A percentile compares a stretch with the other conserved stretches of the same genome.
phyloP scores from a whole-genome alignment of 1,284 basidiomycete species.

The Filobasidium uniguttulatum region DNA sequence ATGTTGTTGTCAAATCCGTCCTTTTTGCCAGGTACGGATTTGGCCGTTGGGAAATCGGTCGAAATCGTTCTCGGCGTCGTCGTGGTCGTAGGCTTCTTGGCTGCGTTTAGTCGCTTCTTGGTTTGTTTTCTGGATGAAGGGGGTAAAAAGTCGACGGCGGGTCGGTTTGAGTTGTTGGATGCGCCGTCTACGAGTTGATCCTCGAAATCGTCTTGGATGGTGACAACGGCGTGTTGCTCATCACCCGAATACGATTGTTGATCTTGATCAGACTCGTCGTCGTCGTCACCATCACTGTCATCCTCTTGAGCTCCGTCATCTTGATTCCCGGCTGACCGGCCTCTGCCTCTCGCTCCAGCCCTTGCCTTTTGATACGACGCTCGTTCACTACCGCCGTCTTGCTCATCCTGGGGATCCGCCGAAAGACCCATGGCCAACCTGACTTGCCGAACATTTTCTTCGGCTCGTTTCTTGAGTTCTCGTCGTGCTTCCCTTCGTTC shows the following conservation, averaged over 20 bases:
- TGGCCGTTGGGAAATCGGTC: no score
- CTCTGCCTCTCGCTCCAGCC: background rate
- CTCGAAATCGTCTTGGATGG: constrained; percentile 37
- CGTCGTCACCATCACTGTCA: constrained; percentile 10
- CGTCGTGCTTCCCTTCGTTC: constrained; percentile 25
- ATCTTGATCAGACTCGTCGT: constrained; percentile 12
- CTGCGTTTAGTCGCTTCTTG: constrained; percentile 15
- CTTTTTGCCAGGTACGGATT: constrained; percentile 17
- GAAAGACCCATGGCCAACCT: constrained; percentile 31
- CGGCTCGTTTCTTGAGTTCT: constrained; percentile 23
- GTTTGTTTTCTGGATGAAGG: constrained; percentile 27
- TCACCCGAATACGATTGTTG: constrained; percentile 34
- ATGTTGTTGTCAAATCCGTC: no score
- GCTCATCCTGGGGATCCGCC: constrained; percentile 12
- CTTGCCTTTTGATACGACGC: background rate
- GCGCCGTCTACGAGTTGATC: constrained; percentile 11
- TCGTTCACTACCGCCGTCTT: constrained; percentile 6
- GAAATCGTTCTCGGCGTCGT: no score
- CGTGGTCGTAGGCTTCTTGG: constrained; percentile 13
- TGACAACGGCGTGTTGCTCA: constrained; percentile 35
- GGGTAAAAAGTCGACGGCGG: constrained; percentile 23
- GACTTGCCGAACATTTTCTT: constrained; percentile 31
- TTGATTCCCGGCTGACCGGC: background rate
- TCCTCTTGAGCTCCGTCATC: constrained; percentile 1
- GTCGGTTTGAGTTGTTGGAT: constrained; percentile 1